Percentiles rank a stretch among this genome's conserved stretches.
Evolutionary conservation across 768 basidiomycete species (phyloP).

Genomic region (Pleurotus cornucopiae): DNA sequence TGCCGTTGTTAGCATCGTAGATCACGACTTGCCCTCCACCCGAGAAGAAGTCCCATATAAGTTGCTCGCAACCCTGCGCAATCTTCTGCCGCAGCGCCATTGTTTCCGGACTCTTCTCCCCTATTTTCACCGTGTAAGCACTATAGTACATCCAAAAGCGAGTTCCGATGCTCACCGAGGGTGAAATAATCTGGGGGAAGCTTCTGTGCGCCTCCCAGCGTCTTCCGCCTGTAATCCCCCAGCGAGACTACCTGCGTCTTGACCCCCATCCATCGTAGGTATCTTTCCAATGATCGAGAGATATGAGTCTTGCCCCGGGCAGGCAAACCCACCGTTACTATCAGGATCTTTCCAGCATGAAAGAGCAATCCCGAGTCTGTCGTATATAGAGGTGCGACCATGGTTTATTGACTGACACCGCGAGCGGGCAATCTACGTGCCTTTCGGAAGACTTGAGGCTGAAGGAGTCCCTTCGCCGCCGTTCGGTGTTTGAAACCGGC

Average conservation of each 20-base stretch:
- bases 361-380: conserved; percentile 85
- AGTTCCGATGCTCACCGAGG: conserved; percentile 44
- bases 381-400: conserved; percentile 96
- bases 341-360: conserved; percentile 93
- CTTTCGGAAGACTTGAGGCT: too few species aligned
- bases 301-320: conserved; percentile 97
- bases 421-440: background rate
- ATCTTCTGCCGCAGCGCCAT: conserved; percentile 70
- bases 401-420: conserved; percentile 20
- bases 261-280: conserved; percentile 96
- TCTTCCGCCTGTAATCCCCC: conserved; percentile 91
- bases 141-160: background rate
- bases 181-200: conserved; percentile 93
- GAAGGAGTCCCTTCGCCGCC: too few species aligned
- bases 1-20: conserved; percentile 97
- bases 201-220: conserved; percentile 81
- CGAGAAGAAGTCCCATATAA: conserved; percentile 86
- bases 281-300: conserved; percentile 92
- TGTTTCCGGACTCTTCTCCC: conserved; percentile 79
- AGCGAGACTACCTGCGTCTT: conserved; percentile 93
- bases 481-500: too few species aligned
- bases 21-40: conserved; percentile 93
- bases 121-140: conserved; percentile 25
- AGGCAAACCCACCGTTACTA: conserved; percentile 89
- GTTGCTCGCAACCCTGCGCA: conserved; percentile 79